These are phyloP conservation scores for Typha latifolia DNA, from an alignment of 176 grass and related monocot species.

Conservation along the genomic window DNA sequence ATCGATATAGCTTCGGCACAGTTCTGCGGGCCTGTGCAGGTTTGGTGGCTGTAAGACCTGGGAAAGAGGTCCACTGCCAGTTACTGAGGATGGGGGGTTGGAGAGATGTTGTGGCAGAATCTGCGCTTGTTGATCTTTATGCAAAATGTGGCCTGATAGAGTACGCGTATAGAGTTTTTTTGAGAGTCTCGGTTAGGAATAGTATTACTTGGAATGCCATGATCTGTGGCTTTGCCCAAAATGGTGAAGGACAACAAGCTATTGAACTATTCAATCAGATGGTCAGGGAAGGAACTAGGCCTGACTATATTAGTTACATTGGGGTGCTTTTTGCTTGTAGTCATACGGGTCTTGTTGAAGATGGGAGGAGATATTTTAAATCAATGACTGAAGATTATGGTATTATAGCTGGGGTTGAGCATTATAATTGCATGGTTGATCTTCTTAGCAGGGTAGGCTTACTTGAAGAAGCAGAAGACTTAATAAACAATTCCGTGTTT, in stretches of 20 bases:
- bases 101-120: slow-evolving; percentile 53
- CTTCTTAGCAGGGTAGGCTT: slow-evolving; percentile 72
- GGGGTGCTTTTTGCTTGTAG: slow-evolving; percentile 71
- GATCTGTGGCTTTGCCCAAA: slow-evolving; percentile 78
- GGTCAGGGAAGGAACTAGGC: slow-evolving; percentile 36
- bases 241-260: slow-evolving; percentile 45
- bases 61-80: slow-evolving; percentile 72
- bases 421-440: slow-evolving; percentile 86
- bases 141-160: slow-evolving; percentile 70
- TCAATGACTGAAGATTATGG: slow-evolving; percentile 47
- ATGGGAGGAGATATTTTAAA: slow-evolving; percentile 59
- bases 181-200: slow-evolving; percentile 39
- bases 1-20: slow-evolving; percentile 51
- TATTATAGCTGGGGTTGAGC: slow-evolving; percentile 56
- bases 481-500: slow-evolving; percentile 52
- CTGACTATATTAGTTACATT: slow-evolving; percentile 68
- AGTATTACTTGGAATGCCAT: slow-evolving; percentile 87
- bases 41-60: slow-evolving; percentile 37
- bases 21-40: slow-evolving; percentile 62
- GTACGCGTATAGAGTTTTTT: slow-evolving; percentile 51
- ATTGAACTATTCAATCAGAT: slow-evolving; percentile 52
- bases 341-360: slow-evolving; percentile 61
- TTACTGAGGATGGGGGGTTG: slow-evolving; percentile 45
- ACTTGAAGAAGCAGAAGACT: slow-evolving; percentile 72
- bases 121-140: slow-evolving; percentile 70